Evolutionary conservation across 163 green algal species (phyloP).

Genomic region (Scenedesmus sp.): DNA sequence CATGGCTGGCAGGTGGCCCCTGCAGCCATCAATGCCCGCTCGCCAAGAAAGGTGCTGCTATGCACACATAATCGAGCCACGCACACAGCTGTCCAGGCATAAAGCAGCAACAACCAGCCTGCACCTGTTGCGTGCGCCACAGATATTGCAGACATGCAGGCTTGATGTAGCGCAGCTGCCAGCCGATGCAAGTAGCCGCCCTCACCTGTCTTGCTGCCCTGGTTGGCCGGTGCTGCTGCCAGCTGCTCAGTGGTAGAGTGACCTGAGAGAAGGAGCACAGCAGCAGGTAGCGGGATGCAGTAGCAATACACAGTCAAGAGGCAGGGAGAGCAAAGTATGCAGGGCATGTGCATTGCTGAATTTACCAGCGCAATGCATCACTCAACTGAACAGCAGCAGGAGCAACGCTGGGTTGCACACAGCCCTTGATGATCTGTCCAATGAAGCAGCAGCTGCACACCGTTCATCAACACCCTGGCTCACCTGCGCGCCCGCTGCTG

Average conservation of each 20-base stretch:
- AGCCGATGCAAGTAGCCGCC: not conserved
- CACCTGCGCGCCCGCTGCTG: not conserved
- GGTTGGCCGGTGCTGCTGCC: not conserved
- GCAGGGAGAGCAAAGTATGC: too few species aligned
- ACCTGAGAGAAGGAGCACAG: not conserved
- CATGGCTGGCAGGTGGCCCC: too few species aligned
- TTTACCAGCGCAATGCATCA: not conserved
- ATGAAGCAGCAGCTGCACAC: not conserved
- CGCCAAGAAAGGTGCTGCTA: too few species aligned
- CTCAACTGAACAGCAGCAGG: slow-evolving; percentile 18
- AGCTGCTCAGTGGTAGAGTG: not conserved
- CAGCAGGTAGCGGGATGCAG: not conserved
- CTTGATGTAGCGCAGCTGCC: not conserved
- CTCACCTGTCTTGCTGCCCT: not conserved
- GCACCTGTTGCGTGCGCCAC: too few species aligned
- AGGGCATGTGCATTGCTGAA: not conserved
- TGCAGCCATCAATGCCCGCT: too few species aligned
- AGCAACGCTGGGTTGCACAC: not conserved
- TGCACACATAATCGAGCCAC: too few species aligned
- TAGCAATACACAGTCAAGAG: too few species aligned
- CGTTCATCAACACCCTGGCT: not conserved
- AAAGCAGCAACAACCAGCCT: too few species aligned
- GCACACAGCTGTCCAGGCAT: too few species aligned
- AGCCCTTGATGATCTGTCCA: too few species aligned
- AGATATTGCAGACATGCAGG: too few species aligned